phyloP scores from a whole-genome alignment of 2,329 filamentous ascomycete genomes.

The Pseudopyricularia cyperi region DNA sequence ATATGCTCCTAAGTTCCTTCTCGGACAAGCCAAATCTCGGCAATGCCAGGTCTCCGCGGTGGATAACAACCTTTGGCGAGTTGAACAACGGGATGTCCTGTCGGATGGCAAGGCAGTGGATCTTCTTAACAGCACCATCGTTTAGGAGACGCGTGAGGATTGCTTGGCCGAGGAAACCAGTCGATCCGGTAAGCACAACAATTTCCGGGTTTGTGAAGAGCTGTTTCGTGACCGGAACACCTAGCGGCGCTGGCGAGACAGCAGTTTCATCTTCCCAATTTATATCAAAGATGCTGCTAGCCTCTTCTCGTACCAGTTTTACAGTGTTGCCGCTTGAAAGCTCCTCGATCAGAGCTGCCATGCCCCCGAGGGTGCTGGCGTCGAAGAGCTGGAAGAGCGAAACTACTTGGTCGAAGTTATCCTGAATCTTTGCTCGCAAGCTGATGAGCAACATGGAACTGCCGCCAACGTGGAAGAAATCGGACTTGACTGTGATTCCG shows the following conservation, averaged over 20 bases:
- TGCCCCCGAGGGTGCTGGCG: conserved; percentile 20
- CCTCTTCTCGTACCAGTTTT: too few relatives aligned
- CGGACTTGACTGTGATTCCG: conserved; percentile 10
- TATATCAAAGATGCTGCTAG: conserved; percentile 2
- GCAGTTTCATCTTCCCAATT: conserved; percentile 15
- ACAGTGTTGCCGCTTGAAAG: neutral
- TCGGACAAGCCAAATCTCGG: conserved; percentile 12
- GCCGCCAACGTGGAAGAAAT: conserved; percentile 18
- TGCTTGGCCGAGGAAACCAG: conserved; percentile 25
- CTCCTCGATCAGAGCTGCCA: conserved; percentile 20
- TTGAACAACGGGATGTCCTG: neutral
- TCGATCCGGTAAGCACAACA: conserved; percentile 24
- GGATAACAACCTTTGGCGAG: conserved; percentile 7
- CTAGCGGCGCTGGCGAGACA: neutral
- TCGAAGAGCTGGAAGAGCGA: conserved; percentile 23
- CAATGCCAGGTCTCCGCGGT: conserved; percentile 15
- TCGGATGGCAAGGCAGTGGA: conserved; percentile 30
- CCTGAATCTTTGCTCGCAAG: conserved; percentile 19
- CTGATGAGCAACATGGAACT: conserved; percentile 17
- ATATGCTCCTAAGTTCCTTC: conserved; percentile 1
- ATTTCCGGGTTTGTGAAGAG: conserved; percentile 5
- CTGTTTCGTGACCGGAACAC: neutral
- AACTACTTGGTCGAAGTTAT: conserved; percentile 16
- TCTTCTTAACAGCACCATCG: conserved; percentile 14
- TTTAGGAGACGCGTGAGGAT: conserved; percentile 23